These are phyloP conservation scores for Kondoa subrosea DNA, from an alignment of 768 basidiomycete species.

Conservation along the genomic window DNA sequence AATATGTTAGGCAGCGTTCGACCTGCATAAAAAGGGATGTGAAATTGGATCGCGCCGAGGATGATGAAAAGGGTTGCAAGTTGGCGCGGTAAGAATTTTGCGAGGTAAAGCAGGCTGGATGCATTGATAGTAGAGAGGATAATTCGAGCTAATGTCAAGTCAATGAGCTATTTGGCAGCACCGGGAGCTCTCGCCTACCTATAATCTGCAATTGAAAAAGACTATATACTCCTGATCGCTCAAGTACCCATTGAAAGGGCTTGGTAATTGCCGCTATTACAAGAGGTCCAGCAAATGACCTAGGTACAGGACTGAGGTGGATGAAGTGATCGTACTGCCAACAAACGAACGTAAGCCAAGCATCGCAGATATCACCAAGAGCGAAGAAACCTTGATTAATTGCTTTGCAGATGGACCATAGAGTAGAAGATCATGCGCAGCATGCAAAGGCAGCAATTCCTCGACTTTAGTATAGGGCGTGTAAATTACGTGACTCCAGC, in stretches of 20 bases:
- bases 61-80: constrained; percentile 48
- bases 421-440: constrained; percentile 66
- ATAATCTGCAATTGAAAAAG: too few relatives aligned
- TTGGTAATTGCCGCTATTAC: constrained; percentile 45
- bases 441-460: constrained; percentile 90
- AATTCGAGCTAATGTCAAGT: too few relatives aligned
- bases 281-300: constrained; percentile 67
- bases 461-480: constrained; percentile 92
- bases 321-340: constrained; percentile 70
- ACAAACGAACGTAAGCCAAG: constrained; percentile 10
- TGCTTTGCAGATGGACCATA: constrained; percentile 44
- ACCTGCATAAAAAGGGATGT: constrained; percentile 82
- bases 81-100: constrained; percentile 50
- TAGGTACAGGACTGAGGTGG: constrained; percentile 75
- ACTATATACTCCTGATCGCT: too few relatives aligned
- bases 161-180: too few relatives aligned
- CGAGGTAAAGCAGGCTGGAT: constrained; percentile 45
- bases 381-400: constrained; percentile 34
- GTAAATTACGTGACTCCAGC: constrained; percentile 46
- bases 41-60: constrained; percentile 69
- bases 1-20: constrained; percentile 90
- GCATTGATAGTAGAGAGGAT: constrained; percentile 53
- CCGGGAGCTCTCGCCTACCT: too few relatives aligned
- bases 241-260: constrained; percentile 39
- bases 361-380: constrained; percentile 32